Evolutionary conservation across 1,284 basidiomycete genomes (phyloP), one percentile per base, ranked within the genome.

Genomic region (Chondrostereum purpureum): DNA sequence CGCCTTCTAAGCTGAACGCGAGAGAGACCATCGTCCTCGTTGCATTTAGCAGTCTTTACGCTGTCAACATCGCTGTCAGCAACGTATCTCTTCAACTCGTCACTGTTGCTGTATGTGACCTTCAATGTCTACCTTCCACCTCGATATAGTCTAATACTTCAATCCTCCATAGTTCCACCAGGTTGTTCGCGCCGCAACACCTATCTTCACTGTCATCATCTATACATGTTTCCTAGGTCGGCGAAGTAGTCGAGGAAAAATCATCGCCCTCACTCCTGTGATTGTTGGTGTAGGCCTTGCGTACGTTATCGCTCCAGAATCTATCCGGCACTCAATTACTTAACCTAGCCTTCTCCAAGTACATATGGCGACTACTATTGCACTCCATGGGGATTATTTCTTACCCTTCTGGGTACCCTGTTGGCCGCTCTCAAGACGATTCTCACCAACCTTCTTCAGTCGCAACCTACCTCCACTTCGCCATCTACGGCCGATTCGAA

Each of bases 341-440:
- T 11, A 43, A 42, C 31, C 41, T 48, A 43, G n/a, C n/a, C 38
- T 38, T 33, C 18, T 22, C 33, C 17, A 53, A 91, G 87, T 8
- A 94, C 92, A 2, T 93, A 91, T 48, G 91, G 92, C 44, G 91
- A 93, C 59, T 94, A 93, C 65, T 85, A 88, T 57, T 92, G 84
- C 61, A 94, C 91, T 0, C 61, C 72, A 1, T 80, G 79, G 63
- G 93, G 93, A 5, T 76, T 96, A 50, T 61, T 88, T 54, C 72
- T 97, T 16, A 96, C 93, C 0, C 72, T 96, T 13, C 66, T 92
- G 12, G 93, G 93, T 31, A 91, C 92, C 0, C 64, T 94, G 48
- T 77, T 97, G 23, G 93, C 93, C 3, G 87, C 93, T 3, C 66
- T 94, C 45, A 96, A 96, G 64, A 94, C 92, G 0, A 85, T 96